Conservation (phyloP, 2,329 filamentous ascomycete genomes). For the Apiospora malaysiana region DNA sequence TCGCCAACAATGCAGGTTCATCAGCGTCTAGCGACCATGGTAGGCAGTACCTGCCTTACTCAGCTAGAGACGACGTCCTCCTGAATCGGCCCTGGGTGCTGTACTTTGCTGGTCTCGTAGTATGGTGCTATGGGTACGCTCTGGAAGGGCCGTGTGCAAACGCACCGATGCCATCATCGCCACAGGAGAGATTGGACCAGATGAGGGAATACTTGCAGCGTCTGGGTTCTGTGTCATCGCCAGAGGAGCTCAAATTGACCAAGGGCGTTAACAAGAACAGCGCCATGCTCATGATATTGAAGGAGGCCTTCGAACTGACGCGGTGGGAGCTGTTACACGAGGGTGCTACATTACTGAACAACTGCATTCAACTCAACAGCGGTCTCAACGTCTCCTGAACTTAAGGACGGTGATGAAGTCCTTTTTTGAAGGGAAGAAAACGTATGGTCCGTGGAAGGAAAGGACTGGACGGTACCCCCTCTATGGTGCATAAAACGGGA, state of each 20-base stretch:
- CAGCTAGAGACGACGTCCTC: conserved; percentile 84
- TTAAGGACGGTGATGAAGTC: neutral
- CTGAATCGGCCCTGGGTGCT: conserved; percentile 94
- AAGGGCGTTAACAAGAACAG: conserved; percentile 82
- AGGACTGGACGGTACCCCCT: neutral
- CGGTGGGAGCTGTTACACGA: conserved; percentile 93
- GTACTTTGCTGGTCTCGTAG: conserved; percentile 89
- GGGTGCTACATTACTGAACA: conserved; percentile 78
- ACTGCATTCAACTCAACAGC: conserved; percentile 71
- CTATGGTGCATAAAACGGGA: neutral
- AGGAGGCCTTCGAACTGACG: conserved; percentile 80
- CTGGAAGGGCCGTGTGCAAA: conserved; percentile 77
- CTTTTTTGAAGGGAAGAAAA: neutral
- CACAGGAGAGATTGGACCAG: conserved; percentile 71
- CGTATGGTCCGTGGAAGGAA: neutral
- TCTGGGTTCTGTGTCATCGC: conserved; percentile 73
- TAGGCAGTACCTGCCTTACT: conserved; percentile 63
- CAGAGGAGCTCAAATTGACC: conserved; percentile 77
- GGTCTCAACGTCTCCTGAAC: conserved; percentile 25
- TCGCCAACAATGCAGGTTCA: conserved; percentile 58
- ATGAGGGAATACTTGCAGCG: conserved; percentile 81
- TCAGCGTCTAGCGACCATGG: conserved; percentile 46
- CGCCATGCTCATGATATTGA: conserved; percentile 80
- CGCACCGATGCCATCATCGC: conserved; percentile 58
- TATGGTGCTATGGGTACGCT: conserved; percentile 95